Conservation (phyloP, 805 yeast species). For the Lipomyces orientalis region DNA sequence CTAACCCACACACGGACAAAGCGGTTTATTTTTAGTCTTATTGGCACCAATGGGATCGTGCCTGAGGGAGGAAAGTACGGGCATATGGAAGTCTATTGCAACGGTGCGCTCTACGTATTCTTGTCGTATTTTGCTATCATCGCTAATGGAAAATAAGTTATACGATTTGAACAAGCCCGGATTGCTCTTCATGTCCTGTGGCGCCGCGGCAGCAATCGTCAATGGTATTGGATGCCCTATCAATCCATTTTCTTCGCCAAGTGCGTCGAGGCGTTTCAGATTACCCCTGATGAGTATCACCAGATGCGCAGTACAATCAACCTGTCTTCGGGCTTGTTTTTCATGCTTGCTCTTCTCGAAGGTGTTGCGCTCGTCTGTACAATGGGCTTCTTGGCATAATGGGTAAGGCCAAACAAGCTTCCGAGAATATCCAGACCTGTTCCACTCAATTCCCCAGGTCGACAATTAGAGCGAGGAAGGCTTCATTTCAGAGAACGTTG, state of each 20-base stretch:
- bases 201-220: conserved; percentile 21
- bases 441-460: conserved; percentile 46
- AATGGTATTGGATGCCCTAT: conserved; percentile 38
- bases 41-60: conserved; percentile 35
- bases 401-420: conserved; percentile 51
- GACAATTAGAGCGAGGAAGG: conserved; percentile 43
- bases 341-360: conserved; percentile 36
- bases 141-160: conserved; percentile 46
- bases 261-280: conserved; percentile 44
- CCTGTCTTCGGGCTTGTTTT: conserved; percentile 37
- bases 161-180: conserved; percentile 21
- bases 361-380: conserved; percentile 21
- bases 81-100: not conserved
- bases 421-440: conserved; percentile 44
- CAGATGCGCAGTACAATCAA: conserved; percentile 48
- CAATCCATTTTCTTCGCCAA: conserved; percentile 48
- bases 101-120: conserved; percentile 24
- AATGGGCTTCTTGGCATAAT: conserved; percentile 38
- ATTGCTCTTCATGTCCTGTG: conserved; percentile 5
- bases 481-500: conserved; percentile 40
- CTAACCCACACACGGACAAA: conserved; percentile 18
- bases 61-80: conserved; percentile 9
- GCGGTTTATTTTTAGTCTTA: conserved; percentile 24
- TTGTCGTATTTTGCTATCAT: conserved; percentile 49
- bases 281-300: conserved; percentile 39